Evolutionary conservation across 2,329 filamentous ascomycete species (phyloP).

Genomic region (Neofusicoccum cordaticola): DNA sequence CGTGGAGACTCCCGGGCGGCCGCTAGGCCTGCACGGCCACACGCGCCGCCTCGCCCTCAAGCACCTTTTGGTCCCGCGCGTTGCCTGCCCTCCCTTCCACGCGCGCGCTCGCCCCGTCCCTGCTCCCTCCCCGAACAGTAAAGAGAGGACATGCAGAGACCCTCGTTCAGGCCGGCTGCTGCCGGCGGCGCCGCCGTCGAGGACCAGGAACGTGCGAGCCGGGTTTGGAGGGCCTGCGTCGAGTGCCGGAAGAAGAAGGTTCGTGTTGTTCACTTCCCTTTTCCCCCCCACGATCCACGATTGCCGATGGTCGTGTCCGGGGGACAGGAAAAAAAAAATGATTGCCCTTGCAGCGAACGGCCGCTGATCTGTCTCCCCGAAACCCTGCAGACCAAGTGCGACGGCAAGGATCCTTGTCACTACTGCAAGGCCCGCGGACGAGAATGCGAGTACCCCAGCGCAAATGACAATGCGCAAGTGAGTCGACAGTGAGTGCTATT

Average conservation of each 20-base stretch:
- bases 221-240: conserved; percentile 2
- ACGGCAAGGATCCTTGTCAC: conserved; percentile 2
- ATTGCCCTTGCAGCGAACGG: no score
- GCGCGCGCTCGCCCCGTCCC: not conserved
- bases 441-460: not conserved
- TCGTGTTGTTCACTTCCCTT: not conserved
- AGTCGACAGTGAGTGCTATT: not conserved
- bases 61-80: no score
- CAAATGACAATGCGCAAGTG: not conserved
- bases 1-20: no score
- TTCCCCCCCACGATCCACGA: no score
- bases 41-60: no score
- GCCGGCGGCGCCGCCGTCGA: not conserved
- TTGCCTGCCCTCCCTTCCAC: no score
- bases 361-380: no score
- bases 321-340: no score
- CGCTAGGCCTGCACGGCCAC: no score
- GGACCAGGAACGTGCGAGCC: not conserved
- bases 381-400: not conserved
- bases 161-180: not conserved
- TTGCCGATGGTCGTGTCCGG: no score
- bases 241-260: conserved; percentile 6
- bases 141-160: not conserved
- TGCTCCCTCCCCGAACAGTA: not conserved
- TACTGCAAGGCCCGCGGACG: not conserved